Evolutionary conservation across 2,329 filamentous ascomycete species (phyloP), one percentile per base, ranked within the genome.

Genomic region (Periconia macrospinosa): DNA sequence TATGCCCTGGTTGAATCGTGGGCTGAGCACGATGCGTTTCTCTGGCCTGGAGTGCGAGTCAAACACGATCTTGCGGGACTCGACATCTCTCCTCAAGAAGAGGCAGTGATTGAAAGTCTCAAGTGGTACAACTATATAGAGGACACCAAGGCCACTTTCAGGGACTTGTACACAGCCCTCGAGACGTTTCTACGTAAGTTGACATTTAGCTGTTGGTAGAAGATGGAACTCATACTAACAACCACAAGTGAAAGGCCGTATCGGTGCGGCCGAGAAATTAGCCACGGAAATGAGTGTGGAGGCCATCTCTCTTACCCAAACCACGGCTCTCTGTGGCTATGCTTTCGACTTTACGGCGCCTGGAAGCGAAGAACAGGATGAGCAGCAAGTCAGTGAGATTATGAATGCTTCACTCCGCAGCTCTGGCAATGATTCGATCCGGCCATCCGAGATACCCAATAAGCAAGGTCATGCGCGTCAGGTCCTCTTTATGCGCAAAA

Each of bases 81-180:
- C 14, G 49, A 56, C 49, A 86, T 87, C 3, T 83, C 85, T 1
- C 79, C 85, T 8, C 74, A 80, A 42, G 84, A 88, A 54, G 87
- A 93, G 57, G 84, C 88, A 33, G 80, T 96, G 48, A 91, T 97
- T 44, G 83, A 88, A 52, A 86, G 89, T 37, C 76, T 97, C 54
- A 90, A 95, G 67, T 97, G 93, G 92, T 87, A 93, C 70, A 77
- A 90, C 53, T 81, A 90, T 52, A 83, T 93, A 9, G 84, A 89
- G 47, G 62, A 71, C 10, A 60, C 59, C 30, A 55, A 82, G 15
- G 81, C 87, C 53, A 86, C 90, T 19, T 90, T 93, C 63, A 75
- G 78, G 17, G 80, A 86, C 52, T 86, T 91, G 41, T 83, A 84
- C 30, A 82, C 86, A 62, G 83, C 92, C n/a, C 91, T 96, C 76